Evolutionary conservation across 2,329 filamentous ascomycete genomes (phyloP), one percentile per base, ranked within the genome.

Genomic region (Neofusicoccum parvum): DNA sequence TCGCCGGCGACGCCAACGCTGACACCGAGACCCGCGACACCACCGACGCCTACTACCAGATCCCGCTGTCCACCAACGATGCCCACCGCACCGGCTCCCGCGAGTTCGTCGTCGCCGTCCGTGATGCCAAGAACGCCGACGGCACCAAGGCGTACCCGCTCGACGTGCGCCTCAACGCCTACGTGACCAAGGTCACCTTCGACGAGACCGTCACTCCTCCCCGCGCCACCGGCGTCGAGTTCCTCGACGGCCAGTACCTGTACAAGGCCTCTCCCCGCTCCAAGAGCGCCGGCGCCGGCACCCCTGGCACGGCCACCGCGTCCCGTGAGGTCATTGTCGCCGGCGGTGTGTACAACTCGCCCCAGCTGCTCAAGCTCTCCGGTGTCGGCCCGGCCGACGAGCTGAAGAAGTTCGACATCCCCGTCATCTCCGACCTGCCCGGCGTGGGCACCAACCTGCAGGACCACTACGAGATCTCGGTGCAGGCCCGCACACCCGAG

Each of bases 161-260:
- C 1, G 84, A 87, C 65, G 79, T 89, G 62, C 79, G 81, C 49
- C 80, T 83, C 2, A 90, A 90, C 76, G 86, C 83, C 43, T 78
- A 91, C 58, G 90, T 86, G 67, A 88, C 89, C 62, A 89, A 88
- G 75, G 77, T 92, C 74, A 80, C 81, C 43, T 90, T 89, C 69
- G 88, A 90, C 45, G 85, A 88, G 3, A 87, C 87, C 72, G 85
- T 84, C 17, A 83, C 84, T 59, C 80, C 83, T 67, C 81, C 86
- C 2, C 88, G 72, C 36, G 80, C 80, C 2, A 78, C 74, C 20
- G 80, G 79, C 65, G 80, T 81, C 12, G 77, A 81, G 67, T 81
- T 79, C 68, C 74, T 79, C 56, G 74, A 78, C 20, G 79, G 79
- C 20, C 67, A 71, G 53, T 71, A 73, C 39, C 69, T 81, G 7